Evolutionary conservation across 495 filamentous ascomycete genomes (phyloP), one percentile per base, ranked within the genome.

Genomic region (Thermothielavioides terrestris): DNA sequence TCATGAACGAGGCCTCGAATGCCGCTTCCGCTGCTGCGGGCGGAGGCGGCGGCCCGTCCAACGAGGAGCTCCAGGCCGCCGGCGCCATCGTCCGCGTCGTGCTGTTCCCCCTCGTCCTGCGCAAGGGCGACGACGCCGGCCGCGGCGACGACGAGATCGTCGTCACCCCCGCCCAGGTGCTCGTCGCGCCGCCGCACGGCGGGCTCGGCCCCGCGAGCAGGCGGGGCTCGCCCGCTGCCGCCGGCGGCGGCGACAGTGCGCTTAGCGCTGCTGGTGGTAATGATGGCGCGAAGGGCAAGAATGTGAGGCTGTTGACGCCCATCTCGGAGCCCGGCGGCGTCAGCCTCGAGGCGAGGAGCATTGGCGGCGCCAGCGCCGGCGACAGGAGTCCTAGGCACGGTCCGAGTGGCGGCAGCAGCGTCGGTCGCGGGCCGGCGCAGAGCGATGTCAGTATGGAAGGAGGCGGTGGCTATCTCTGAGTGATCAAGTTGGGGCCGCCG

Each of bases 1-100:
- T 90, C 40, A 98, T 98, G 92, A 90, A 94, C 58, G 92, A 96
- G 70, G 84, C 88, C 21, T n/a, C n/a, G n/a, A n/a, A n/a, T n/a
- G n/a, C n/a, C n/a, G n/a, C n/a, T n/a, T n/a, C n/a, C n/a, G n/a
- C n/a, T n/a, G n/a, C n/a, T n/a, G n/a, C n/a, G n/a, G 84, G 80
- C 27, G 83, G 84, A 20, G 77, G 81, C 38, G 76, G 76, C 3
- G 73, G 66, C 20, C 23, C 58, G 17, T 51, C 65, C 36, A 89
- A 91, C 54, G 83, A 88, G 22, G 83, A 87, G 20, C 77, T 95
- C 18, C 86, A 96, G 66, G 70, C 70, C 11, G 71, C 80, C 34
- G 74, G 77, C n/a, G 82, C 88, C 20, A 78, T 87, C 9, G 89
- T 98, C 10, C 82, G 90, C 50, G 80, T 92, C 43, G 88, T 97